A percentile compares a stretch with the other conserved stretches of the same genome.
Evolutionary conservation across 768 basidiomycete species (phyloP).

Genomic region (Hypsizygus marmoreus): DNA sequence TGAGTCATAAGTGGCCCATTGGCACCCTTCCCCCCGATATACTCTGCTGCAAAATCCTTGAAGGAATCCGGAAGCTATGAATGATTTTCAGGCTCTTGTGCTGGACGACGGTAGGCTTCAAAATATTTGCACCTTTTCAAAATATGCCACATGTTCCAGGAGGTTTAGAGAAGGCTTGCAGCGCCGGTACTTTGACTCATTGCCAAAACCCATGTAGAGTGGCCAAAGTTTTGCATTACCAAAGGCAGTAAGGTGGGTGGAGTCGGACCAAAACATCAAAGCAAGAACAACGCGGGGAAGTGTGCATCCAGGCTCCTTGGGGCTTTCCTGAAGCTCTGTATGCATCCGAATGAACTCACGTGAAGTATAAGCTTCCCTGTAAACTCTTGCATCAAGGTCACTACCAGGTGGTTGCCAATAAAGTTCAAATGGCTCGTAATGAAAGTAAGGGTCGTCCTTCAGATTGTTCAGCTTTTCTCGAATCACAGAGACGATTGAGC

Average conservation of each 20-base stretch:
- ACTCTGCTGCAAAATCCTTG: constrained; percentile 1
- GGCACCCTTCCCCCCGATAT: constrained; percentile 1
- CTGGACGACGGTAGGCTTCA: neutral
- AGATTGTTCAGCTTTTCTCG: constrained; percentile 6
- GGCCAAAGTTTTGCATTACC: constrained; percentile 34
- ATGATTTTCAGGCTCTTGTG: neutral
- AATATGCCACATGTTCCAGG: constrained; percentile 30
- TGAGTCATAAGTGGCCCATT: constrained; percentile 10
- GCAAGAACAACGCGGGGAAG: constrained; percentile 17
- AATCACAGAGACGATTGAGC: constrained; percentile 18
- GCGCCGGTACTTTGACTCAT: constrained; percentile 34
- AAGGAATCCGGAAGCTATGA: constrained; percentile 6
- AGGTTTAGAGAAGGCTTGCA: constrained; percentile 19
- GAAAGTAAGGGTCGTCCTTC: constrained; percentile 5
- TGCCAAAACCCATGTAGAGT: constrained; percentile 35
- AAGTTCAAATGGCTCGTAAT: constrained; percentile 21
- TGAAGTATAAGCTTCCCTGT: constrained; percentile 19
- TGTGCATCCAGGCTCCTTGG: constrained; percentile 10
- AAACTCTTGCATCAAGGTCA: constrained; percentile 7
- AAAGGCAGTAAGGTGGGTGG: constrained; percentile 29
- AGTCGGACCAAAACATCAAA: constrained; percentile 30
- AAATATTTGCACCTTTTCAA: constrained; percentile 21
- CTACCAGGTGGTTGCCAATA: constrained; percentile 8
- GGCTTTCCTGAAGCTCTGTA: constrained; percentile 1
- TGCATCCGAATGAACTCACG: constrained; percentile 14